These are phyloP conservation scores for Scleroderma bovista DNA, from an alignment of 768 basidiomycete species.

Conservation along the genomic window DNA sequence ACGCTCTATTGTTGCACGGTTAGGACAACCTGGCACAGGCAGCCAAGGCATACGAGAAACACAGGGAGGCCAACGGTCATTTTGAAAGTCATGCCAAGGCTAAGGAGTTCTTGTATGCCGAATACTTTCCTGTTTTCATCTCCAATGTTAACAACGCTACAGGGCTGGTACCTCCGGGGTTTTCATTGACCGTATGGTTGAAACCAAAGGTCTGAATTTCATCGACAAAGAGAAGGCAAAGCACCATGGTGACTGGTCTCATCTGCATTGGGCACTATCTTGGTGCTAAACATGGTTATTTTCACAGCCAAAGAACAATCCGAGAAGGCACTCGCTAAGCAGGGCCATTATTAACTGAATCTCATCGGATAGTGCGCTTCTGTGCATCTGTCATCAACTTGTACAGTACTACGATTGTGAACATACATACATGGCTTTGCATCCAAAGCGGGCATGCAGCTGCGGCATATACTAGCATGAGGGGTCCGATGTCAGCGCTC, in stretches of 20 bases:
- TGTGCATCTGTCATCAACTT: too few species aligned
- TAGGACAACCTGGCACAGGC: neutral
- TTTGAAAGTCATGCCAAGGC: conserved; percentile 7
- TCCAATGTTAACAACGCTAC: neutral
- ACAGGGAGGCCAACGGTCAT: neutral
- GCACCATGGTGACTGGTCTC: conserved; percentile 1
- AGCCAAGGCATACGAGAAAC: conserved; percentile 10
- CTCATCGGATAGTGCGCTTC: neutral
- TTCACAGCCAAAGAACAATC: neutral
- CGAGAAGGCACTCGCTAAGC: neutral
- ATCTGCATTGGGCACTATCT: neutral
- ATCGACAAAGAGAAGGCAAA: neutral
- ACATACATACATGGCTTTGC: too few species aligned
- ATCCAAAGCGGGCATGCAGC: too few species aligned
- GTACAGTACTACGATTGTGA: too few species aligned
- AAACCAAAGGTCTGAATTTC: conserved; percentile 6
- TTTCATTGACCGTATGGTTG: conserved; percentile 6
- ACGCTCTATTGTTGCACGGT: neutral
- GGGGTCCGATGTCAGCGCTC: too few species aligned
- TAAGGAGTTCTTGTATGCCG: conserved; percentile 7
- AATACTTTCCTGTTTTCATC: neutral
- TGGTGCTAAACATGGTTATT: neutral
- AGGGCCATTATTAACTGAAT: neutral
- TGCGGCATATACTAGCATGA: too few species aligned
- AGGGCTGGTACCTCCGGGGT: conserved; percentile 5